Conservation (phyloP, 305 asterid species). For the Fraxinus sp. region DNA sequence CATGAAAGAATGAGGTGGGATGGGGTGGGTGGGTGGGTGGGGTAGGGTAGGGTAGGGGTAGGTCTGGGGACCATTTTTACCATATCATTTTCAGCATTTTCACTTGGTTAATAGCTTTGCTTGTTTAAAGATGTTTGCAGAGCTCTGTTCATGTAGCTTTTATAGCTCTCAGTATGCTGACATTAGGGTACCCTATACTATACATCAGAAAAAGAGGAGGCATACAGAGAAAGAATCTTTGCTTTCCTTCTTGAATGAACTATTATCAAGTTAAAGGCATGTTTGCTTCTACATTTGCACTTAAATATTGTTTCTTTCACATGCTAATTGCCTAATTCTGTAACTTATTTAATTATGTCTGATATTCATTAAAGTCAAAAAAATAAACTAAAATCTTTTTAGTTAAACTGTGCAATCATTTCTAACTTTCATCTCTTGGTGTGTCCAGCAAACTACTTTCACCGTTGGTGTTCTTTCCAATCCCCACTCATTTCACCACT, state of each 20-base stretch:
- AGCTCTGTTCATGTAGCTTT: constrained; percentile 43
- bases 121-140: constrained; percentile 37
- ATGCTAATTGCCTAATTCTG: not conserved
- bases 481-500: not conserved
- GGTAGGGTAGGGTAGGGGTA: constrained; percentile 39
- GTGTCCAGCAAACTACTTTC: not conserved
- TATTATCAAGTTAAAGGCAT: constrained; percentile 44
- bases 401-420: not conserved
- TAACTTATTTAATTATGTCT: constrained; percentile 16
- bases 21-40: constrained; percentile 27
- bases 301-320: constrained; percentile 22
- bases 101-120: constrained; percentile 38
- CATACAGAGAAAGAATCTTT: constrained; percentile 53
- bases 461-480: not conserved
- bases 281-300: constrained; percentile 39
- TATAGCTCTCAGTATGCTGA: constrained; percentile 64
- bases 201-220: constrained; percentile 32
- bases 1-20: constrained; percentile 28
- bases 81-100: constrained; percentile 42
- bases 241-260: constrained; percentile 44
- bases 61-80: constrained; percentile 46
- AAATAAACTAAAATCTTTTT: not conserved
- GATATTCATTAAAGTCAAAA: not conserved
- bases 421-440: not conserved
- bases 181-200: constrained; percentile 36